Evolutionary conservation across 1,284 basidiomycete species (phyloP), one percentile per base, ranked within the genome.

Genomic region (Puccinia novopanici): DNA sequence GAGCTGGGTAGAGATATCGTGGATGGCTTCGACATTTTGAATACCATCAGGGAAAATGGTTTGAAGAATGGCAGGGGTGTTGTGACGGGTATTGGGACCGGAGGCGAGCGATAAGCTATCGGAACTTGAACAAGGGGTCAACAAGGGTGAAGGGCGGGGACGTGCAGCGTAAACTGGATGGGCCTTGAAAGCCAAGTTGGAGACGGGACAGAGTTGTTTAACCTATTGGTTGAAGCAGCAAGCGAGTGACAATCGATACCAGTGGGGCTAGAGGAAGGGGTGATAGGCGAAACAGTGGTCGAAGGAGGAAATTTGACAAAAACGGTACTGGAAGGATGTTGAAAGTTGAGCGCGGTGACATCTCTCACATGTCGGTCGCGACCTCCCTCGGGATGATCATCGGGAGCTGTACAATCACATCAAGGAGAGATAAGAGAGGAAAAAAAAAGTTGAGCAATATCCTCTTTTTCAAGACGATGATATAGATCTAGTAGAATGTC

Each of bases 291-390:
- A 73, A 50, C 52, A 19, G 75, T 48, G 42, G 54, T 54, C 8
- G 55, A 30, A 42, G 54, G 40, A 27, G 77, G 77, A 80, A 80
- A 80, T 42, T 80, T 80, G 77, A 80, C 77, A 61, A 65, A 80
- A 54, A 80, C 40, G 34, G 67, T 50, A 80, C 77, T 13, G 50
- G 55, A 72, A 70, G 67, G 37, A 70, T 57, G 40, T 34, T 65
- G 61, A 67, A 78, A 78, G 52, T 68, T 52, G n/a, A 70, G 57
- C 77, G 77, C 77, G 77, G 77, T 80, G 57, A 80, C 77, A 80
- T 73, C 77, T 80, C 77, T 80, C 77, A 80, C 77, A 80, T 80
- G 77, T 80, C 70, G 77, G 54, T 80, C 77, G 77, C 77, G 77
- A 80, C 77, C 77, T 78, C 76, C 76, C 55, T 57, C 54, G 42